Base-by-base conservation (phyloP, 371 early-diverging fungal species). In the Nematocida ausubeli region DNA sequence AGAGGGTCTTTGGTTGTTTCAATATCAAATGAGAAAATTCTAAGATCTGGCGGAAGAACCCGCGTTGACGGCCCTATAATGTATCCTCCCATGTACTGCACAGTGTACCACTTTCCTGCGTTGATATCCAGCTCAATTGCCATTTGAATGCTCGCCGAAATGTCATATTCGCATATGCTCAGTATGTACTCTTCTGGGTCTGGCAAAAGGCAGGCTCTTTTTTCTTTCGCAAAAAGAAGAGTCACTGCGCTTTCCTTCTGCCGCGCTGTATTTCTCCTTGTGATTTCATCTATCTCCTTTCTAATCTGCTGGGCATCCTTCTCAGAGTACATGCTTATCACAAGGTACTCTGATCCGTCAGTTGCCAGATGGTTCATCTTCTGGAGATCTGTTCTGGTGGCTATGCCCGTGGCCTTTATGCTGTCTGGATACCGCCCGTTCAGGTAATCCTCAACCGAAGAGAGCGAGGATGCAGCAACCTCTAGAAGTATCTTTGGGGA, bases 21-120 rank as follows among this genome's bases (percentile, higher is more conserved):
- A 64, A 99, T 99, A 88, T 97, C 98, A 84, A 92, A 99, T 0
- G 99, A 96, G 50, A 97, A 83, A 4, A 96, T 90, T n/a, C 95
- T 91, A 14, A 91, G 87, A 70, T 95, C 95, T 24, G 88, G 84
- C 35, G 90, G 88, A n/a, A 85, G 87, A 14, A 85, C 88, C 34
- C 95, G 82, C 0, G 81, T 85, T 14, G 93, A 87, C 51, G 54
- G 56, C 14, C 30, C 64, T 39, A 22, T 63, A 47, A 71, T 70
- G 44, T 42, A 56, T 51, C 72, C 80, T 26, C 83, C 86, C n/a
- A 75, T 79, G 65, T 80, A 82, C 19, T 44, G 49, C 22, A 83
- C 49, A 1, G 51, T 50, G 73, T 82, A 86, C 84, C 84, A 86
- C n/a, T 40, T 69, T 19, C 86, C 86, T 47, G 80, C 81, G 69